Evolutionary conservation across 2,329 filamentous ascomycete species (phyloP).

Genomic region (Colletotrichum chlorophyti): DNA sequence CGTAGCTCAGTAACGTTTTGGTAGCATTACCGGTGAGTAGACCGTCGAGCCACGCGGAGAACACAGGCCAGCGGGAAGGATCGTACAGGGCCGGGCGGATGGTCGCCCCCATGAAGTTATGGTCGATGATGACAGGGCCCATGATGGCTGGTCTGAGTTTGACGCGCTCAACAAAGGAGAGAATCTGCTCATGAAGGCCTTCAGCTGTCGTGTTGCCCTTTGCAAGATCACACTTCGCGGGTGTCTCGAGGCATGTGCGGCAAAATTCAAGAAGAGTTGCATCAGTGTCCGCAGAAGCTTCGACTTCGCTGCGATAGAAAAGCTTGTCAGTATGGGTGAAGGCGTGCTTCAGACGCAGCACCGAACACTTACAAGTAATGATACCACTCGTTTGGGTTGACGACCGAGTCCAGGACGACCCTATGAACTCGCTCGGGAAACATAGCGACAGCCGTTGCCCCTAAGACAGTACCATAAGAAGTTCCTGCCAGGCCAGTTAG

Average conservation of each 20-base stretch:
- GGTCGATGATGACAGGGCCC: too few relatives aligned
- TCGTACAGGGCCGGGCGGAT: constrained; percentile 24
- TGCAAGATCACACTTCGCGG: constrained; percentile 33
- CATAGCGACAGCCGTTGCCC: constrained; percentile 46
- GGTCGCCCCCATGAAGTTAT: constrained; percentile 26
- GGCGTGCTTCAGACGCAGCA: neutral
- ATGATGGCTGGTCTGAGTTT: too few relatives aligned
- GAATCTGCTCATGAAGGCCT: constrained; percentile 34
- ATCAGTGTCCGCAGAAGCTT: too few relatives aligned
- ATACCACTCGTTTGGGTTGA: constrained; percentile 41
- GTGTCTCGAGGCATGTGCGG: constrained; percentile 34
- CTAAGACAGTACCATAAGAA: constrained; percentile 47
- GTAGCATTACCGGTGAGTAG: constrained; percentile 24
- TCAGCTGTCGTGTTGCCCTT: constrained; percentile 17
- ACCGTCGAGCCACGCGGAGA: neutral
- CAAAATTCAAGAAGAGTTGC: too few relatives aligned
- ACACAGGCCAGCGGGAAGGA: constrained; percentile 1
- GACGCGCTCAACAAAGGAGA: too few relatives aligned
- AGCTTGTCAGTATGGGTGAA: neutral
- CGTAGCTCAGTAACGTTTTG: too few relatives aligned
- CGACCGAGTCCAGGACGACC: constrained; percentile 40
- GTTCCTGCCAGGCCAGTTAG: too few relatives aligned
- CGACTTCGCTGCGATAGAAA: neutral
- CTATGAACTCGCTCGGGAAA: constrained; percentile 43
- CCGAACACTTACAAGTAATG: constrained; percentile 30